Conservation (phyloP, 345 rosid genomes). For the Citrus sp. region DNA sequence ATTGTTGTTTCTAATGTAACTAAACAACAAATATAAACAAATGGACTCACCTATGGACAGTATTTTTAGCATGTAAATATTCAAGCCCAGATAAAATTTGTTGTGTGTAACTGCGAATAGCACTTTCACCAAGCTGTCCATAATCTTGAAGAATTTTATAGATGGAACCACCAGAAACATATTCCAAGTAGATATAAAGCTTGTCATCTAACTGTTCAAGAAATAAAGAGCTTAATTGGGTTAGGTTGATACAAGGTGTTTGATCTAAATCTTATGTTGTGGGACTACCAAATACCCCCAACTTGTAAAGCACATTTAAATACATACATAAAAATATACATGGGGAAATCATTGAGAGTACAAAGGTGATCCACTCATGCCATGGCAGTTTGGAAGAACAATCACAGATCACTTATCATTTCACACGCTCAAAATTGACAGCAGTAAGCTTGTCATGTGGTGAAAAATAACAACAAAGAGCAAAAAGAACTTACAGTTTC, state of each 20-base stretch:
- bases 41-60: constrained; percentile 61
- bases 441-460: neutral
- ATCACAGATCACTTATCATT: neutral
- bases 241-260: neutral
- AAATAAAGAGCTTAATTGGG: constrained; percentile 2
- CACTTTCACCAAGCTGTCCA: constrained; percentile 65
- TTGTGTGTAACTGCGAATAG: constrained; percentile 70
- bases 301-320: neutral
- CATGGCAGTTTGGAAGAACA: neutral
- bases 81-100: constrained; percentile 80
- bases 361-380: neutral
- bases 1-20: neutral
- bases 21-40: neutral
- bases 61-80: constrained; percentile 65
- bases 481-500: constrained; percentile 46
- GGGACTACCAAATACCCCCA: neutral
- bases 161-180: constrained; percentile 83
- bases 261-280: neutral
- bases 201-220: constrained; percentile 59
- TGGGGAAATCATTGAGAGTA: too few relatives aligned
- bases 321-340: neutral
- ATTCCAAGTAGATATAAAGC: constrained; percentile 76
- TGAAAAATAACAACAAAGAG: neutral
- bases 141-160: constrained; percentile 83
- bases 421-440: neutral